Conservation (phyloP, 768 basidiomycete species). For the Lactifluus pinguis region DNA sequence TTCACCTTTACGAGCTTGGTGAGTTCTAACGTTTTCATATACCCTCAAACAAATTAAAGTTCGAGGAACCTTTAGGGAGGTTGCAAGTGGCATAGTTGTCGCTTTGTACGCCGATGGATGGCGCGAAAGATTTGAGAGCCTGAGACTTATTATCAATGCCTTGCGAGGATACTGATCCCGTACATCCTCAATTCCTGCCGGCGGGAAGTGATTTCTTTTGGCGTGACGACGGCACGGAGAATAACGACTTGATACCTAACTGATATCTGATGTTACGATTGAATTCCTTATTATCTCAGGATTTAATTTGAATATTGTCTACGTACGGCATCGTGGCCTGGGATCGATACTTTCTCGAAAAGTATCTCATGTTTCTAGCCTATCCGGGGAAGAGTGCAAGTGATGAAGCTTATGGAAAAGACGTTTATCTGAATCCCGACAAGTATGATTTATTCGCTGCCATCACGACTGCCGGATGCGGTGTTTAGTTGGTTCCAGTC, state of each 20-base stretch:
- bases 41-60: background rate
- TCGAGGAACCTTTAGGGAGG: slow-evolving; percentile 32
- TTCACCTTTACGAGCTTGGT: slow-evolving; percentile 70
- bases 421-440: no score
- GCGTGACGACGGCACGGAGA: background rate
- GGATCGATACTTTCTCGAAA: background rate
- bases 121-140: slow-evolving; percentile 33
- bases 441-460: no score
- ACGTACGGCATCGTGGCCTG: background rate
- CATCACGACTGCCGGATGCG: no score
- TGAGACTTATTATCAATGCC: slow-evolving; percentile 34
- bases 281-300: slow-evolving; percentile 1
- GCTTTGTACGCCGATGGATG: slow-evolving; percentile 43
- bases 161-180: slow-evolving; percentile 19
- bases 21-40: slow-evolving; percentile 23
- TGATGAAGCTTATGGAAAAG: no score
- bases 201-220: slow-evolving; percentile 5
- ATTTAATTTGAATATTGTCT: slow-evolving; percentile 10
- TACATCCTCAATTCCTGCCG: slow-evolving; percentile 9
- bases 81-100: slow-evolving; percentile 39
- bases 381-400: no score
- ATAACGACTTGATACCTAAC: background rate
- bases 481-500: no score
- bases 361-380: no score
- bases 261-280: slow-evolving; percentile 1